These are phyloP conservation scores for Tritrichomonas foetus DNA, from an alignment of 208 protist genomes.

Conservation along the genomic window DNA sequence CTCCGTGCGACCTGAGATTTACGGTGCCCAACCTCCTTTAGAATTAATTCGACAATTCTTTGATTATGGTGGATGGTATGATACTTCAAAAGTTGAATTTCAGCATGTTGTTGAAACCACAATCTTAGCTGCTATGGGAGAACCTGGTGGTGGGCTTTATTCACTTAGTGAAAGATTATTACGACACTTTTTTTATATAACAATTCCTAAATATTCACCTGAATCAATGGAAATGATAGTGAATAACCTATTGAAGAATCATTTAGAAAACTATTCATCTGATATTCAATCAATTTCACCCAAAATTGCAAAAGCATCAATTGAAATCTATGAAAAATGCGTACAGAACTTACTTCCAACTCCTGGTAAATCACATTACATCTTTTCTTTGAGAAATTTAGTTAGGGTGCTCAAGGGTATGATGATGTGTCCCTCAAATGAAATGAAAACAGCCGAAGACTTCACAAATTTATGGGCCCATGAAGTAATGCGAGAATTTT, in stretches of 20 bases:
- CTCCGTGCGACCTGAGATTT: constrained; percentile 85
- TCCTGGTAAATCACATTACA: constrained; percentile 93
- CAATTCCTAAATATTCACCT: neutral
- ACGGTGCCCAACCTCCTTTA: constrained; percentile 88
- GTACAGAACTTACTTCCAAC: constrained; percentile 75
- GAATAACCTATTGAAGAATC: constrained; percentile 51
- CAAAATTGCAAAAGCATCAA: constrained; percentile 45
- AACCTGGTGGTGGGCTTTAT: constrained; percentile 83
- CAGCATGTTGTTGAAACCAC: constrained; percentile 80
- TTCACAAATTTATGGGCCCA: constrained; percentile 77
- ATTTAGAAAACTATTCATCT: constrained; percentile 55
- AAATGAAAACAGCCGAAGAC: constrained; percentile 55
- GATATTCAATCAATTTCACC: constrained; percentile 62
- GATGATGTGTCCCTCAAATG: constrained; percentile 41
- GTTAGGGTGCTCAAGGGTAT: constrained; percentile 69
- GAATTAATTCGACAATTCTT: constrained; percentile 92
- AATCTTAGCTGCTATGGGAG: constrained; percentile 84
- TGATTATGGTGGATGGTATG: constrained; percentile 88
- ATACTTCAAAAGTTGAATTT: constrained; percentile 83
- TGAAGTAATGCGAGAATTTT: constrained; percentile 85
- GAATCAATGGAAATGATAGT: constrained; percentile 60
- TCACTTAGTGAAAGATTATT: constrained; percentile 86
- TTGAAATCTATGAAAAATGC: constrained; percentile 55
- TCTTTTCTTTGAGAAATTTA: constrained; percentile 92
- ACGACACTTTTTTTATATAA: constrained; percentile 87